Conservation (phyloP, 1,284 basidiomycete species). For the Ceraceosorus guamensis region DNA sequence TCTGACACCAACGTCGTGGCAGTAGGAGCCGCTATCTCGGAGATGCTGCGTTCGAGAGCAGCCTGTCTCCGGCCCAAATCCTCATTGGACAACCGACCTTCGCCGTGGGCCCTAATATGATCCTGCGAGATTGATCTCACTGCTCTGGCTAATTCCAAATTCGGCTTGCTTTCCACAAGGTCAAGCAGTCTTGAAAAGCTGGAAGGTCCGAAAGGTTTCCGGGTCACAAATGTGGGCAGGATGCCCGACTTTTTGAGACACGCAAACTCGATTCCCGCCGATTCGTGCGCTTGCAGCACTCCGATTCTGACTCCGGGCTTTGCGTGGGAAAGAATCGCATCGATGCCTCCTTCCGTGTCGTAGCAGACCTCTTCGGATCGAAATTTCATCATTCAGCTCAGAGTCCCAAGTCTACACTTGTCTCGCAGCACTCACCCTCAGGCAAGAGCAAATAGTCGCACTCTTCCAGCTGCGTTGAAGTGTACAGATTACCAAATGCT, state of each 20-base stretch:
- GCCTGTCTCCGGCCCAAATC: not conserved
- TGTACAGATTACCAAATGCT: slow-evolving; percentile 28
- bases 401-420: not conserved
- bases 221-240: slow-evolving; percentile 22
- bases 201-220: slow-evolving; percentile 29
- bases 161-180: not conserved
- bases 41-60: not conserved
- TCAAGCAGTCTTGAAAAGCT: slow-evolving; percentile 20
- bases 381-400: too few relatives aligned
- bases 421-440: slow-evolving; percentile 23
- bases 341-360: slow-evolving; percentile 17
- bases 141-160: too few relatives aligned
- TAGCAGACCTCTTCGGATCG: slow-evolving; percentile 21
- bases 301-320: slow-evolving; percentile 29
- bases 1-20: not conserved
- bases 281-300: slow-evolving; percentile 27
- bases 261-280: slow-evolving; percentile 20
- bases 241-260: slow-evolving; percentile 19
- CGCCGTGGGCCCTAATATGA: not conserved
- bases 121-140: too few relatives aligned
- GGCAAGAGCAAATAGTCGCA: slow-evolving; percentile 25
- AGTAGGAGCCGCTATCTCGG: not conserved
- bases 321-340: slow-evolving; percentile 19
- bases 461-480: slow-evolving; percentile 23
- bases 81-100: not conserved